These are phyloP conservation scores for Globisporangium acanthophoron DNA, from an alignment of 352 stramenopile genomes.

Conservation along the genomic window DNA sequence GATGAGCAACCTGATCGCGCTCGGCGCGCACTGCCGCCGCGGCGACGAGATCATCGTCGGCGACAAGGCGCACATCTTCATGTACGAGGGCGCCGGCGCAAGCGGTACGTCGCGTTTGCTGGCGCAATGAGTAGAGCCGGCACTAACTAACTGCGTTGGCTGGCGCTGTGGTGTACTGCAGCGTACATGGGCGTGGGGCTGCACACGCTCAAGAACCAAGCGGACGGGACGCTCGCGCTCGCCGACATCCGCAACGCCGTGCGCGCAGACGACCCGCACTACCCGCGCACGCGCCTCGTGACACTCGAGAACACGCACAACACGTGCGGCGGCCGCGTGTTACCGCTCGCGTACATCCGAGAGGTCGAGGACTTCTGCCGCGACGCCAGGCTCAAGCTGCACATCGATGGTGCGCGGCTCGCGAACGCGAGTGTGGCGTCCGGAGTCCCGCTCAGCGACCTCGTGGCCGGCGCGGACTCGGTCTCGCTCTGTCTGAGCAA, in stretches of 20 bases:
- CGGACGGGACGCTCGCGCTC: slow-evolving; percentile 83
- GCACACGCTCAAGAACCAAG: slow-evolving; percentile 76
- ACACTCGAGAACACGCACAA: slow-evolving; percentile 99
- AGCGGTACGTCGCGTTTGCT: slow-evolving; percentile 36
- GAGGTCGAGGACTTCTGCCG: slow-evolving; percentile 65
- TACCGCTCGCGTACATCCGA: slow-evolving; percentile 83
- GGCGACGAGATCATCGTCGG: slow-evolving; percentile 94
- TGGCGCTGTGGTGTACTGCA: slow-evolving; percentile 8
- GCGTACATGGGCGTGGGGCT: slow-evolving; percentile 90
- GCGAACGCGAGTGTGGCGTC: slow-evolving; percentile 93
- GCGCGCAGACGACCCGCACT: slow-evolving; percentile 75
- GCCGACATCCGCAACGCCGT: slow-evolving; percentile 76
- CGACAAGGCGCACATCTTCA: slow-evolving; percentile 93
- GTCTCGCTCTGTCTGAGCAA: slow-evolving; percentile 96
- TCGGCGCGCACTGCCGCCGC: slow-evolving; percentile 91
- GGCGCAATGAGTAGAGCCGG: not conserved
- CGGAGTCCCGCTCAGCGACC: slow-evolving; percentile 50
- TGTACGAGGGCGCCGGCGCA: slow-evolving; percentile 93
- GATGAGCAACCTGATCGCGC: slow-evolving; percentile 96
- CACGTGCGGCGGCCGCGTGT: slow-evolving; percentile 89
- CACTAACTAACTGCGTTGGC: no score
- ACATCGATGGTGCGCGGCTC: slow-evolving; percentile 95
- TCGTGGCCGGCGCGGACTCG: slow-evolving; percentile 86
- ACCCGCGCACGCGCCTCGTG: slow-evolving; percentile 86
- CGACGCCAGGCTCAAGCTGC: slow-evolving; percentile 82